A percentile compares a stretch with the other conserved stretches of the same genome.
phyloP scores from a whole-genome alignment of 805 yeast genomes.

The Priceomyces castillae region DNA sequence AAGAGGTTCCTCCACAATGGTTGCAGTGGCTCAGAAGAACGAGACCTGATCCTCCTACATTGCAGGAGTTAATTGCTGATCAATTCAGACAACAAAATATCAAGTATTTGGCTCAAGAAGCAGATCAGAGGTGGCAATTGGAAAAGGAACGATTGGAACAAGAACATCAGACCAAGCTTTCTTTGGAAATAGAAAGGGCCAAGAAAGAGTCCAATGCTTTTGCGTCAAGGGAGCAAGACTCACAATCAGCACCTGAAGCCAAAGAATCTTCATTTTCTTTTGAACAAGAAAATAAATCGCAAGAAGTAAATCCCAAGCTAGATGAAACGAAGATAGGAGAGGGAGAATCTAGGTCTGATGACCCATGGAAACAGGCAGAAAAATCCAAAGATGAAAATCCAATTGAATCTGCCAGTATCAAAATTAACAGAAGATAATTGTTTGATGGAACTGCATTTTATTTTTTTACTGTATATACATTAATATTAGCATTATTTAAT shows the following conservation, averaged over 20 bases:
- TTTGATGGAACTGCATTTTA: background rate
- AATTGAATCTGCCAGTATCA: constrained; percentile 36
- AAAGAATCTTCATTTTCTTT: background rate
- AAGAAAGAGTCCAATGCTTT: constrained; percentile 15
- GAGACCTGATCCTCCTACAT: constrained; percentile 55
- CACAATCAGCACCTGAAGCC: background rate
- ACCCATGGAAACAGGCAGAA: constrained; percentile 40
- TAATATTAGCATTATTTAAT: constrained; percentile 5
- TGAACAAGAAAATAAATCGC: background rate
- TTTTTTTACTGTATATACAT: constrained; percentile 4
- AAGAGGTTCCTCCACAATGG: constrained; percentile 70
- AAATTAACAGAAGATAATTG: constrained; percentile 7
- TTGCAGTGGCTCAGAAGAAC: constrained; percentile 74
- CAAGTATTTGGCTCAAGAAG: constrained; percentile 48
- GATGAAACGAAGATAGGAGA: too few relatives aligned
- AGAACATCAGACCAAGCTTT: constrained; percentile 29
- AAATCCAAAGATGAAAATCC: constrained; percentile 24
- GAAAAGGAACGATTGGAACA: constrained; percentile 36
- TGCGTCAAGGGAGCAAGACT: background rate
- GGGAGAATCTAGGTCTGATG: constrained; percentile 4
- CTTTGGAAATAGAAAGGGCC: constrained; percentile 29
- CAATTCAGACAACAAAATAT: constrained; percentile 52
- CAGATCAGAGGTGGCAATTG: constrained; percentile 39
- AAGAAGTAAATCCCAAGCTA: background rate
- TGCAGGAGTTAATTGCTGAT: constrained; percentile 61